These are phyloP conservation scores for Curvularia verruculosa DNA, from an alignment of 2,329 filamentous ascomycete genomes.

Conservation along the genomic window DNA sequence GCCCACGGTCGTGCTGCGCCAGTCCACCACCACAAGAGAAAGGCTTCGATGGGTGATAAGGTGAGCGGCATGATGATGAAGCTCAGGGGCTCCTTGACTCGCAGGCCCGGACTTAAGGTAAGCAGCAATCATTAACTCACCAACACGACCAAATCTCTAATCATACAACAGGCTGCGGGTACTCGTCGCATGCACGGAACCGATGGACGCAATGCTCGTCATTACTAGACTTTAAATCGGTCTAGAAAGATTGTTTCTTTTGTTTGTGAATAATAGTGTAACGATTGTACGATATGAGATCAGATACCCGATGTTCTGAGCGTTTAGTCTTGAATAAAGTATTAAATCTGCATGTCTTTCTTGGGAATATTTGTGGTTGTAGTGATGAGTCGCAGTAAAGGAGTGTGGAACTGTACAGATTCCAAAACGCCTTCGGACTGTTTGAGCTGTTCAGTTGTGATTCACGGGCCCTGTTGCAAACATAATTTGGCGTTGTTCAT, in stretches of 20 bases:
- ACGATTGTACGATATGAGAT: conserved; percentile 22
- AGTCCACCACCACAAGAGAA: conserved; percentile 68
- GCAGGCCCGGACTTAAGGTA: conserved; percentile 73
- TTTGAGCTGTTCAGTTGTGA: too few relatives aligned
- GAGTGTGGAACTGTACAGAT: neutral
- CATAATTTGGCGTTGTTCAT: too few relatives aligned
- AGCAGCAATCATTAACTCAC: conserved; percentile 8
- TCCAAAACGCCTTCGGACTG: neutral
- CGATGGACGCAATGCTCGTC: conserved; percentile 65
- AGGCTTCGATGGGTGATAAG: conserved; percentile 75
- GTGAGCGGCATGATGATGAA: conserved; percentile 76
- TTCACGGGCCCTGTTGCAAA: too few relatives aligned
- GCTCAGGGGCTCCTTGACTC: conserved; percentile 72
- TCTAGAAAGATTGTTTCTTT: neutral
- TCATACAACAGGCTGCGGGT: conserved; percentile 65
- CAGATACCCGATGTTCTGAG: conserved; percentile 25
- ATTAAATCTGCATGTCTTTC: neutral
- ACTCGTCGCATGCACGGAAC: conserved; percentile 76
- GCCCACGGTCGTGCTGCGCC: conserved; percentile 26
- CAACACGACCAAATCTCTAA: neutral
- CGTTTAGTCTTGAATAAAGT: conserved; percentile 14
- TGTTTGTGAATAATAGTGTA: conserved; percentile 1
- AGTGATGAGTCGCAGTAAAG: neutral
- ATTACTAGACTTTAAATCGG: conserved; percentile 26
- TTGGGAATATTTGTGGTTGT: neutral